A percentile compares a stretch with the other conserved stretches of the same genome.
Evolutionary conservation across 2,329 filamentous ascomycete genomes (phyloP).

Genomic region (Trichoderma polysporum): DNA sequence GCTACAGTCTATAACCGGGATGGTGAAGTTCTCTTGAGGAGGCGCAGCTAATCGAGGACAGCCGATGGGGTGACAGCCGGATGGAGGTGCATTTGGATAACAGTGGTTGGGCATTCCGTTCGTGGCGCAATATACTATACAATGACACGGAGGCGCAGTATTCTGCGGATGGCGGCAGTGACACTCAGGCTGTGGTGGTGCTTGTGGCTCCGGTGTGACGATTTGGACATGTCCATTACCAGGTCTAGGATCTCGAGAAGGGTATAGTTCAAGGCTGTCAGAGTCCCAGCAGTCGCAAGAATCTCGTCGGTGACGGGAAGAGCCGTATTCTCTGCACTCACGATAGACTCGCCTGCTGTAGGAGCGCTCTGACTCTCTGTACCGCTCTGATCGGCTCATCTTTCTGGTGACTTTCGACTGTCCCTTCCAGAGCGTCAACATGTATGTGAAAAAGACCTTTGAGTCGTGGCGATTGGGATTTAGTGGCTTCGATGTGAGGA

Average conservation of each 20-base stretch:
- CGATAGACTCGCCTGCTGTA: background rate
- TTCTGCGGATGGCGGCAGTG: background rate
- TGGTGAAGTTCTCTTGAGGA: background rate
- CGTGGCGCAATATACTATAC: background rate
- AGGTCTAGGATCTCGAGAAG: background rate
- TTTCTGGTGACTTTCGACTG: background rate
- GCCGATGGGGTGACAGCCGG: background rate
- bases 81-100: background rate
- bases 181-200: background rate
- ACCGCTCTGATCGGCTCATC: background rate
- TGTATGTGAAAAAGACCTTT: background rate
- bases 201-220: background rate
- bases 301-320: background rate
- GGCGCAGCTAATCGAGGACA: background rate
- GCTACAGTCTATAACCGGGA: slow-evolving; percentile 29
- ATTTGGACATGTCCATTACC: background rate
- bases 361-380: background rate
- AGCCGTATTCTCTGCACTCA: background rate
- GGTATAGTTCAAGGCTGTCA: background rate
- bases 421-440: background rate
- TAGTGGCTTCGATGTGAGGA: background rate
- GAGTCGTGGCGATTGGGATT: background rate
- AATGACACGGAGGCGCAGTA: background rate
- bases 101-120: background rate
- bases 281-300: background rate